phyloP scores from a whole-genome alignment of 257 asterid genomes.

The Mentha longifolia region DNA sequence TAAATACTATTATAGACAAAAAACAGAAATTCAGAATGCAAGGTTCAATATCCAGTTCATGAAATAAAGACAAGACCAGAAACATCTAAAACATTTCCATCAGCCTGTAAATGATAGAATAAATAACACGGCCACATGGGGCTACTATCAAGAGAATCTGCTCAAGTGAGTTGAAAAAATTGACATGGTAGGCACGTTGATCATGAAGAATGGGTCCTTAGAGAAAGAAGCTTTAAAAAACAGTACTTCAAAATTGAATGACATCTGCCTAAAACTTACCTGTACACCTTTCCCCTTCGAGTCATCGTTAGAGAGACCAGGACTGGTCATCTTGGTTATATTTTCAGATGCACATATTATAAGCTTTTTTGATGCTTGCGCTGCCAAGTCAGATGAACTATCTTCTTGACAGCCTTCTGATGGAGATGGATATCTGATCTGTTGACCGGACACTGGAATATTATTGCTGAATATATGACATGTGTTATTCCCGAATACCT shows the following conservation, averaged over 20 bases:
- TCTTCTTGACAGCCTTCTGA: conserved; percentile 18
- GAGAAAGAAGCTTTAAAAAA: background rate
- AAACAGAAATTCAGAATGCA: background rate
- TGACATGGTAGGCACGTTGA: background rate
- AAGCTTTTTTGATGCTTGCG: conserved; percentile 25
- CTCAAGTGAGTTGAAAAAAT: background rate
- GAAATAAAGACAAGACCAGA: background rate
- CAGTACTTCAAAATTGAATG: background rate
- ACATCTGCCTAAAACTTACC: conserved; percentile 34
- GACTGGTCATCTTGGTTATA: conserved; percentile 15
- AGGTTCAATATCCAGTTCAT: conserved; percentile 11
- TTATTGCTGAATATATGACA: background rate
- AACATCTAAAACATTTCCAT: background rate
- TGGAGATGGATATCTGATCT: conserved; percentile 7
- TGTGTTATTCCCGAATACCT: background rate
- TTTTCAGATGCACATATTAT: conserved; percentile 19
- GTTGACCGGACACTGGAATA: conserved; percentile 24
- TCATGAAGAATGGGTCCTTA: conserved; percentile 17
- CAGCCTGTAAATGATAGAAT: background rate
- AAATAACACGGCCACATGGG: background rate
- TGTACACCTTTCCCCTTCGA: conserved; percentile 28
- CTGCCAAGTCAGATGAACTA: conserved; percentile 19
- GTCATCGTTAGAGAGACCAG: conserved; percentile 20
- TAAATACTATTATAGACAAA: background rate
- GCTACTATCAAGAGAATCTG: conserved; percentile 15